phyloP scores from a whole-genome alignment of 768 basidiomycete species.

The Tulasnella calospora region DNA sequence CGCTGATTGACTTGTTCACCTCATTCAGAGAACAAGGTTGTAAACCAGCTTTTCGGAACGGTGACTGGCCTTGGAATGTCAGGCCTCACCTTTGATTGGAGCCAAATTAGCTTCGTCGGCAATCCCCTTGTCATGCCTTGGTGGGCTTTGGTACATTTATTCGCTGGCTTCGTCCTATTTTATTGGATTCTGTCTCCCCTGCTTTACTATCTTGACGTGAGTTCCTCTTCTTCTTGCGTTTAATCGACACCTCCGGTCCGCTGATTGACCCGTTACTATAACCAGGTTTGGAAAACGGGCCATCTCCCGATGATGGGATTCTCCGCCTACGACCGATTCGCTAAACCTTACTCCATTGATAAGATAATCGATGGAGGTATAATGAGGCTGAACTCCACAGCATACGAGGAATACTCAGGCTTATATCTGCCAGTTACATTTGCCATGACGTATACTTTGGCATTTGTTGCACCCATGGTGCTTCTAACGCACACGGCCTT shows the following conservation, averaged over 20 bases:
- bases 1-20: too few species aligned
- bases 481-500: slow-evolving; percentile 43
- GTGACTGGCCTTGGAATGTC: slow-evolving; percentile 81
- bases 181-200: slow-evolving; percentile 88
- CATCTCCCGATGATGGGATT: slow-evolving; percentile 44
- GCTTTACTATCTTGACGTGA: slow-evolving; percentile 89
- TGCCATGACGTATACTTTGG: slow-evolving; percentile 41
- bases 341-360: slow-evolving; percentile 39
- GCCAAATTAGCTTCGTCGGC: slow-evolving; percentile 64
- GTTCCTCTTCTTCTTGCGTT: slow-evolving; percentile 38
- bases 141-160: slow-evolving; percentile 95
- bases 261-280: slow-evolving; percentile 16
- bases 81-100: slow-evolving; percentile 90
- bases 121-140: slow-evolving; percentile 79
- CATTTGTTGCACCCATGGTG: slow-evolving; percentile 40
- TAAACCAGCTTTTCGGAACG: slow-evolving; percentile 91
- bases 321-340: slow-evolving; percentile 42
- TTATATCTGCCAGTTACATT: slow-evolving; percentile 44
- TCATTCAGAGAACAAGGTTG: slow-evolving; percentile 58
- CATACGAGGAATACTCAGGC: slow-evolving; percentile 45
- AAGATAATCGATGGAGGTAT: slow-evolving; percentile 36
- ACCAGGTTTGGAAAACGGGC: slow-evolving; percentile 39
- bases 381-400: slow-evolving; percentile 38
- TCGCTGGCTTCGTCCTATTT: slow-evolving; percentile 78
- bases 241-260: too few species aligned